Percentiles rank a stretch among this genome's conserved stretches.
Conservation (phyloP, 805 yeast genomes). For the Candida pini region DNA sequence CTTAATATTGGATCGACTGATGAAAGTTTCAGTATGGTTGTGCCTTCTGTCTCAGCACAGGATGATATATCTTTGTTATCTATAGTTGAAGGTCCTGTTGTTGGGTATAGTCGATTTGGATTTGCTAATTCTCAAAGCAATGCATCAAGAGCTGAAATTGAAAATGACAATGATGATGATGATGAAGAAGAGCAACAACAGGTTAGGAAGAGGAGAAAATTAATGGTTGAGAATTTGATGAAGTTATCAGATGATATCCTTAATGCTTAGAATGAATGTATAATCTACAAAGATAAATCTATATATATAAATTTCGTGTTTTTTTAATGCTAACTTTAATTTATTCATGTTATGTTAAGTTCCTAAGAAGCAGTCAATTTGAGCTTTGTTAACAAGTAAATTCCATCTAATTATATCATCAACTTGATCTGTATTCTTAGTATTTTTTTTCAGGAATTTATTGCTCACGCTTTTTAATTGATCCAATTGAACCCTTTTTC, state of each 20-base stretch:
- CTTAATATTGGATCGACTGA: not conserved
- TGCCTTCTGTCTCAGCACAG: not conserved
- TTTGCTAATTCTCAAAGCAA: not conserved
- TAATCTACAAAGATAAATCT: not conserved
- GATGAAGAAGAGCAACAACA: not conserved
- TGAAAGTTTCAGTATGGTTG: not conserved
- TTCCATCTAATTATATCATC: constrained; percentile 15
- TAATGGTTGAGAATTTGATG: constrained; percentile 12
- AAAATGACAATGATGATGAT: not conserved
- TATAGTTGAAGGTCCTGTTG: constrained; percentile 3
- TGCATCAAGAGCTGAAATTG: not conserved
- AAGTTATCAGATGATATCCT: constrained; percentile 23
- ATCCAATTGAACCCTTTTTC: constrained; percentile 13
- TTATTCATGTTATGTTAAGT: not conserved
- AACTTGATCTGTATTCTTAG: constrained; percentile 11
- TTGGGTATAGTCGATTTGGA: not conserved
- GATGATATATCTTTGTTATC: constrained; percentile 10
- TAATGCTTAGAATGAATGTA: constrained; percentile 6
- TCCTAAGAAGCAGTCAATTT: constrained; percentile 22
- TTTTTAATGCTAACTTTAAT: not conserved
- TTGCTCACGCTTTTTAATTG: constrained; percentile 15
- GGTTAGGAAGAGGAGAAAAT: constrained; percentile 12
- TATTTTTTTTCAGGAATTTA: constrained; percentile 17
- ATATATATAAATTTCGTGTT: constrained; percentile 1
- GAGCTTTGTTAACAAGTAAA: constrained; percentile 19